Base-by-base conservation (phyloP, 257 asterid species). In the Orobanche coerulescens region DNA sequence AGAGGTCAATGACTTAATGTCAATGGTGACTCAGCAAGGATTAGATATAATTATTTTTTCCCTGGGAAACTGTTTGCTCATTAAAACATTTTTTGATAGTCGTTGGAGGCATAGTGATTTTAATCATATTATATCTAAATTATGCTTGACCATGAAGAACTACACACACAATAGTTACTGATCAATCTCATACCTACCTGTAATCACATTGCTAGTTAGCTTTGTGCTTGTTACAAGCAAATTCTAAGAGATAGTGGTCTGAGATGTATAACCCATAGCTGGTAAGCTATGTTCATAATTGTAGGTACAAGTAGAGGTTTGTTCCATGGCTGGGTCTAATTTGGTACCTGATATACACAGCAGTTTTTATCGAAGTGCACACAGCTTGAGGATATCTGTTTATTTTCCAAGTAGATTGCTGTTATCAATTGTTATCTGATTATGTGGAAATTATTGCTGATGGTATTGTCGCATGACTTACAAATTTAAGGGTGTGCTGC, bases 301-400 rank as follows among this genome's bases (percentile, higher is more conserved):
- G 55, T 49, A 24, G 62, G 58, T 4, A 46, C 57, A 44, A 42
- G 30, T 54, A 14, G 51, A 55, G 16, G 39, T 31, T 61, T 59
- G 37, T 20, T 60, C 22, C 16, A 11, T 6, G 46, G 58, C 50
- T 40, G 20, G 50, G 46, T 33, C 57, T 39, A 13, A 9, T 11
- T 57, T 53, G 43, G 48, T 51, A 40, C 47, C 19, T 24, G 37
- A 24, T 54, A 14, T 22, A 44, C 46, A 3, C 19, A 10, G 18
- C 23, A 30, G 31, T 19, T 49, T 40, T 52, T 20, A 51, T 60
- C 37, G 12, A 31, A 44, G 70, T 55, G 48, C 25, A 25, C 40
- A 6, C 9, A 18, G 34, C 30, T 28, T 54, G 42, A 28, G n/a
- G 22, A 26, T 39, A 6, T 36, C 23, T 49, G 36, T 23, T 25